These are phyloP conservation scores for Tolypocladium nubicola DNA, from an alignment of 2,329 filamentous ascomycete species.

Conservation along the genomic window DNA sequence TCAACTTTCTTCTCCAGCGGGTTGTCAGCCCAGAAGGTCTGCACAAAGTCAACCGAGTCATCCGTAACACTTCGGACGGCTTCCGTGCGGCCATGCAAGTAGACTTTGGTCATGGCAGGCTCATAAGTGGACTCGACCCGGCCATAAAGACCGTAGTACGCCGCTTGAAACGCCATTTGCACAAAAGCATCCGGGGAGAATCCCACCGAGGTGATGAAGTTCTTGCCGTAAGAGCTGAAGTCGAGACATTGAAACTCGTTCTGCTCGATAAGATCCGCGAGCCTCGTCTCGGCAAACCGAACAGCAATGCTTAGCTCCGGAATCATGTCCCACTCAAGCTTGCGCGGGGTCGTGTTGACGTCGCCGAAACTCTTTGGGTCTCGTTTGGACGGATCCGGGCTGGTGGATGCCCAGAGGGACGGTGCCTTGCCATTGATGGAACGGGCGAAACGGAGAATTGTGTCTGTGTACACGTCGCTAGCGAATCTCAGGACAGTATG, in stretches of 20 bases:
- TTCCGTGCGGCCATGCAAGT: constrained; percentile 87
- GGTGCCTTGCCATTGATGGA: constrained; percentile 93
- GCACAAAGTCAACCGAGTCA: constrained; percentile 79
- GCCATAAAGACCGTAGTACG: constrained; percentile 94
- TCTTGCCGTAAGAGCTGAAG: constrained; percentile 84
- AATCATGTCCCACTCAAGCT: constrained; percentile 95
- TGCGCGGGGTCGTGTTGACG: constrained; percentile 87
- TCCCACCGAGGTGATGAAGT: constrained; percentile 93
- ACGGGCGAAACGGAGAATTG: constrained; percentile 86
- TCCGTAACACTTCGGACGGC: constrained; percentile 78
- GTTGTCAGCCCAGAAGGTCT: constrained; percentile 90
- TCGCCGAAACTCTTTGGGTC: constrained; percentile 88
- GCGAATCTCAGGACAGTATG: constrained; percentile 95
- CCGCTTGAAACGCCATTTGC: constrained; percentile 97
- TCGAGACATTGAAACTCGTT: constrained; percentile 93
- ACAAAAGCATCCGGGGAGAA: constrained; percentile 97
- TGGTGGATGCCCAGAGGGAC: constrained; percentile 80
- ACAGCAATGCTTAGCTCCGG: constrained; percentile 85
- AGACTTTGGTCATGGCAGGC: constrained; percentile 95
- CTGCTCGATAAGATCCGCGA: constrained; percentile 90
- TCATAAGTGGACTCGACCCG: constrained; percentile 93
- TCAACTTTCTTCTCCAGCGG: constrained; percentile 76
- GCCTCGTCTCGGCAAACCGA: constrained; percentile 86
- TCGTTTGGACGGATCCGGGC: constrained; percentile 85
- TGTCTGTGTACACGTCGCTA: constrained; percentile 94